phyloP scores from a whole-genome alignment of 2,329 filamentous ascomycete species.

The Fusarium sp. region DNA sequence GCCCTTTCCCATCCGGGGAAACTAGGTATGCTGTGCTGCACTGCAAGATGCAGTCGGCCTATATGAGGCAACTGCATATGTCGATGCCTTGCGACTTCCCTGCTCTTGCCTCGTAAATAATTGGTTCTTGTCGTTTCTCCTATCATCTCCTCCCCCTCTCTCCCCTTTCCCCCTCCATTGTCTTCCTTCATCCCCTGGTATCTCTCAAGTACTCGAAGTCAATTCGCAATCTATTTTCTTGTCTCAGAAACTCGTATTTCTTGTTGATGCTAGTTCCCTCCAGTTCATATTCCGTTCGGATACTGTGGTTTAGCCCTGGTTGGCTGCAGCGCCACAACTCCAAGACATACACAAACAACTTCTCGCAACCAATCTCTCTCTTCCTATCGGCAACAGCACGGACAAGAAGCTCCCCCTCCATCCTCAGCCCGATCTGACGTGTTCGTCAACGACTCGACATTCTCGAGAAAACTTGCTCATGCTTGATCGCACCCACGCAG shows the following conservation, averaged over 20 bases:
- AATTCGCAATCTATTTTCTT: neutral
- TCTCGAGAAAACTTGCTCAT: neutral
- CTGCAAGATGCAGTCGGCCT: conserved; percentile 29
- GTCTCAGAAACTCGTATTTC: neutral
- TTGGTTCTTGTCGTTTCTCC: neutral
- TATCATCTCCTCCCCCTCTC: neutral
- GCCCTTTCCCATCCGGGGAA: conserved; percentile 1
- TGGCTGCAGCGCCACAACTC: neutral
- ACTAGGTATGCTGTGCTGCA: neutral
- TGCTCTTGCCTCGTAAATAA: neutral
- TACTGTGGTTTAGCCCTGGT: neutral
- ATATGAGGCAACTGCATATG: conserved; percentile 5
- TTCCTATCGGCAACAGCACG: neutral
- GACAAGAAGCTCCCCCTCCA: neutral
- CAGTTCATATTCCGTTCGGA: neutral
- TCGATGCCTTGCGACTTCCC: neutral
- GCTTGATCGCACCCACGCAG: conserved; percentile 23
- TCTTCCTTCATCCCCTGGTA: neutral
- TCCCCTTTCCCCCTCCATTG: neutral
- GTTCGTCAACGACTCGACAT: conserved; percentile 5
- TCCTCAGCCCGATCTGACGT: neutral
- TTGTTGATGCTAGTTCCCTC: neutral
- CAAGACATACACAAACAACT: neutral
- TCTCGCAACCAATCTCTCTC: neutral
- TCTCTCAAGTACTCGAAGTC: neutral